phyloP scores from a whole-genome alignment of 1,284 basidiomycete genomes.

The Ceratobasidium sp. region DNA sequence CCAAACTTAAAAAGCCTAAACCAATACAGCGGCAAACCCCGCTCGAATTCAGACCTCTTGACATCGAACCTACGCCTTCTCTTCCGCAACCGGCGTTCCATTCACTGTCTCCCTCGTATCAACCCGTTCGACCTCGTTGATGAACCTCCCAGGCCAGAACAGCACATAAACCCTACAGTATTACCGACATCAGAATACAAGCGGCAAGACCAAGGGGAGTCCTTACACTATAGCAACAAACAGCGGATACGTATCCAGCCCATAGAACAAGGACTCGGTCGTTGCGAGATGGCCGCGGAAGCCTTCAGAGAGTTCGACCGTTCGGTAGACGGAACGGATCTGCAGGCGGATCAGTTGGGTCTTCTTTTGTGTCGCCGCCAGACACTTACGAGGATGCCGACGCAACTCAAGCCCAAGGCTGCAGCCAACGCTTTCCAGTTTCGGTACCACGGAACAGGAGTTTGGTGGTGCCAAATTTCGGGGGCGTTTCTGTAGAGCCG shows the following conservation, averaged over 20 bases:
- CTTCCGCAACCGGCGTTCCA: conserved; percentile 15
- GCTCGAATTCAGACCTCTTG: not conserved
- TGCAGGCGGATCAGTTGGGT: conserved; percentile 45
- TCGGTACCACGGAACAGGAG: conserved; percentile 56
- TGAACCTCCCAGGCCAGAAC: conserved; percentile 69
- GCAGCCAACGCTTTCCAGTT: conserved; percentile 68
- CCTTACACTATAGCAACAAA: conserved; percentile 61
- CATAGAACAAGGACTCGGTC: conserved; percentile 69
- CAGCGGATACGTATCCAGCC: conserved; percentile 69
- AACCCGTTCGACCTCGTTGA: conserved; percentile 45
- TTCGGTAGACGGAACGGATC: conserved; percentile 74
- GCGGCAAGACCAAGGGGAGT: conserved; percentile 39
- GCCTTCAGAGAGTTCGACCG: conserved; percentile 70
- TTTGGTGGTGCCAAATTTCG: conserved; percentile 54
- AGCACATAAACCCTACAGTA: conserved; percentile 52
- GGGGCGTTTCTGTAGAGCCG: conserved; percentile 58
- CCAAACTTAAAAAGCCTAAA: not conserved
- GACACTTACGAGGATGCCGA: conserved; percentile 65
- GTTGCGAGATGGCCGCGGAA: conserved; percentile 67
- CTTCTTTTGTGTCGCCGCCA: not conserved
- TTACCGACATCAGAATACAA: conserved; percentile 8
- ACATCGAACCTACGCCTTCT: not conserved
- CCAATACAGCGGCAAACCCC: not conserved
- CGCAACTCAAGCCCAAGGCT: conserved; percentile 65
- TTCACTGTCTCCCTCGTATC: conserved; percentile 11